These are phyloP conservation scores for Calvatia gigantea DNA, from an alignment of 768 basidiomycete genomes.

Conservation along the genomic window DNA sequence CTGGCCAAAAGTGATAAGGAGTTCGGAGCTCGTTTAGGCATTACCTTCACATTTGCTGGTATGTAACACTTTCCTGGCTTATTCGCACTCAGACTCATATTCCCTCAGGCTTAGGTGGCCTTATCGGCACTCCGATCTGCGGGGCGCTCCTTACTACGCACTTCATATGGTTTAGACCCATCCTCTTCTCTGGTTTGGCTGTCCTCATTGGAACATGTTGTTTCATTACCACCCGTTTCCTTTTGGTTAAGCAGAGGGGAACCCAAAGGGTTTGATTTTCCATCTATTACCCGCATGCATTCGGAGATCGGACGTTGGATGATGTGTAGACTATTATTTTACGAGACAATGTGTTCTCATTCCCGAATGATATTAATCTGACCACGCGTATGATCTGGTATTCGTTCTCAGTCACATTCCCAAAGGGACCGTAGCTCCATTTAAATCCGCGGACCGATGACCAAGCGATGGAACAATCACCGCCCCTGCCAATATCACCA, in stretches of 20 bases:
- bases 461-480: too few relatives aligned
- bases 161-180: constrained; percentile 58
- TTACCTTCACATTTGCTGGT: constrained; percentile 48
- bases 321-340: too few relatives aligned
- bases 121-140: constrained; percentile 50
- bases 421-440: too few relatives aligned
- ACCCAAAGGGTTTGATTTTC: constrained; percentile 22
- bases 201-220: constrained; percentile 26
- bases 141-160: constrained; percentile 49
- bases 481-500: too few relatives aligned
- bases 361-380: too few relatives aligned
- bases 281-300: too few relatives aligned
- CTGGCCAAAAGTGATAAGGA: constrained; percentile 44
- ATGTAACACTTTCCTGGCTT: constrained; percentile 5
- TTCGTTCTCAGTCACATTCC: too few relatives aligned
- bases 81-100: neutral
- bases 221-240: constrained; percentile 24
- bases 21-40: constrained; percentile 52
- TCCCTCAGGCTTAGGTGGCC: neutral
- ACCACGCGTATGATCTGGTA: too few relatives aligned
- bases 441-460: too few relatives aligned
- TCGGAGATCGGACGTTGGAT: too few relatives aligned
- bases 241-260: constrained; percentile 22
- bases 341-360: too few relatives aligned
- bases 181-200: constrained; percentile 47